These are phyloP conservation scores for Haplosporangium sp. DNA, from an alignment of 371 early-diverging fungal genomes.

Conservation along the genomic window DNA sequence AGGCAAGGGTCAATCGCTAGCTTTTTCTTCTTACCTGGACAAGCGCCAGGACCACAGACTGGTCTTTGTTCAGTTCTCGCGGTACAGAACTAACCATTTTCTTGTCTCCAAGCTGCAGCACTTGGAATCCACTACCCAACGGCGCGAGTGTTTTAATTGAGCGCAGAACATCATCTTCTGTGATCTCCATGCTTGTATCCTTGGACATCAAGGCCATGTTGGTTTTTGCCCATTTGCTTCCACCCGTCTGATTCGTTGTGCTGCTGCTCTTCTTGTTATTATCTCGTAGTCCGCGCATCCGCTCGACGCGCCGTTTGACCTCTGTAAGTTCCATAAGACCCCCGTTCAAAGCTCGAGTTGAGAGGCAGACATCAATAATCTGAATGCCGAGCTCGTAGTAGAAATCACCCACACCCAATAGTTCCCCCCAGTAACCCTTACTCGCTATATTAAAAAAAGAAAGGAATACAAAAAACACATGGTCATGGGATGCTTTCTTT, in stretches of 20 bases:
- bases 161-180: conserved; percentile 85
- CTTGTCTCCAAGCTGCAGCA: conserved; percentile 79
- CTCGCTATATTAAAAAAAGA: conserved; percentile 70
- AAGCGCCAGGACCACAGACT: conserved; percentile 71
- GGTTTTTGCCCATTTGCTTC: conserved; percentile 33
- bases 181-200: conserved; percentile 50
- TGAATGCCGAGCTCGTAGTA: conserved; percentile 96
- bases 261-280: conserved; percentile 52
- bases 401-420: conserved; percentile 97
- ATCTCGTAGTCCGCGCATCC: conserved; percentile 64
- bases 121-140: conserved; percentile 87
- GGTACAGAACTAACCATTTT: conserved; percentile 92
- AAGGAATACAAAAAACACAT: neutral
- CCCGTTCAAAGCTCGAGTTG: conserved; percentile 86
- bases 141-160: conserved; percentile 88
- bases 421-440: conserved; percentile 94
- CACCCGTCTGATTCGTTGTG: conserved; percentile 56
- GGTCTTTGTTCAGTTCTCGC: conserved; percentile 88
- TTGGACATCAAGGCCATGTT: conserved; percentile 8
- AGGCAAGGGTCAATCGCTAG: neutral
- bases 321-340: conserved; percentile 90
- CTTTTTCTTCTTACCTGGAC: conserved; percentile 67
- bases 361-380: conserved; percentile 89
- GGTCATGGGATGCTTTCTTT: neutral
- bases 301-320: conserved; percentile 73